Evolutionary conservation across 1,139 yeast genomes (phyloP).

Genomic region (Yamadazyma mexicana): DNA sequence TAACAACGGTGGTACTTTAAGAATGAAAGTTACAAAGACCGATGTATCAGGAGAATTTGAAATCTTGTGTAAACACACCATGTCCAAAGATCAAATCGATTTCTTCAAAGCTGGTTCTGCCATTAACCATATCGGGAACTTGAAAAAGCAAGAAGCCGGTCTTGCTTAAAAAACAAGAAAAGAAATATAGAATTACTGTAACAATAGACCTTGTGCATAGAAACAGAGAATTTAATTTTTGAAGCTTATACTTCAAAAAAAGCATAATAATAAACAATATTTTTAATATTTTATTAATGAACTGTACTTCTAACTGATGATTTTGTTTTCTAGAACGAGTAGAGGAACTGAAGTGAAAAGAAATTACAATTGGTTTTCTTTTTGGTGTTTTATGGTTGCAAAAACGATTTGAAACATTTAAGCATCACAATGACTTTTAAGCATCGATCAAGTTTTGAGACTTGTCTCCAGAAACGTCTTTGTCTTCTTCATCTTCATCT

Average conservation of each 20-base stretch:
- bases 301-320: slow-evolving; percentile 2
- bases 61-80: slow-evolving; percentile 84
- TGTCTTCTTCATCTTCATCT: slow-evolving; percentile 32
- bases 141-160: slow-evolving; percentile 32
- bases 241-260: too few relatives aligned
- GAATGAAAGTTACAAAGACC: slow-evolving; percentile 70
- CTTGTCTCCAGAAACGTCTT: slow-evolving; percentile 21
- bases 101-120: slow-evolving; percentile 98
- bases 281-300: slow-evolving; percentile 1
- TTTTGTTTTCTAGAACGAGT: neutral
- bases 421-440: too few relatives aligned
- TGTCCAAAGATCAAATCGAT: slow-evolving; percentile 94
- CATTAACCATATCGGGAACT: slow-evolving; percentile 83
- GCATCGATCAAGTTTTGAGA: slow-evolving; percentile 54
- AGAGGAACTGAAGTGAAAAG: neutral
- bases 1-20: slow-evolving; percentile 79
- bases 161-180: neutral
- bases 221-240: neutral
- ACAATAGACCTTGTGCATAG: slow-evolving; percentile 1
- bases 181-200: too few relatives aligned
- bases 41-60: slow-evolving; percentile 65
- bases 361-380: neutral
- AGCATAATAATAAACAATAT: neutral
- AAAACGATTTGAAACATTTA: too few relatives aligned
- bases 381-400: too few relatives aligned